phyloP scores from a whole-genome alignment of 768 basidiomycete species.

The Gloeopeniophorella convolvens region DNA sequence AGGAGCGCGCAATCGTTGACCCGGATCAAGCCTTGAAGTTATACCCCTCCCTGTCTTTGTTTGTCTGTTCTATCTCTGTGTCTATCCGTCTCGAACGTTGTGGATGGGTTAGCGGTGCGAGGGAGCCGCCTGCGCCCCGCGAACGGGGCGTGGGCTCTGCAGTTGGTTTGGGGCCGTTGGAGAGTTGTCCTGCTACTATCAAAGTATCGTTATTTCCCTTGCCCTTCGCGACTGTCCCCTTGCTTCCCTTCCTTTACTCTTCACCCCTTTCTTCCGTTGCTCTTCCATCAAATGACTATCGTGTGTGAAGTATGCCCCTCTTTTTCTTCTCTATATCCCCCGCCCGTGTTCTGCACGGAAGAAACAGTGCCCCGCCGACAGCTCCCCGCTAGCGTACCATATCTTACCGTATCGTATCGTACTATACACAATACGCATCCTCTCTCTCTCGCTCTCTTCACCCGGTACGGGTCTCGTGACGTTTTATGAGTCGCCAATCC shows the following conservation, averaged over 20 bases:
- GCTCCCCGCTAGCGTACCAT: no score
- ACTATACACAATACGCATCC: slow-evolving; percentile 16
- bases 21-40: no score
- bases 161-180: slow-evolving; percentile 7
- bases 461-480: no score
- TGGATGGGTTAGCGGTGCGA: no score
- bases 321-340: background rate
- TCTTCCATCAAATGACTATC: no score
- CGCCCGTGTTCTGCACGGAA: no score
- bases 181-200: slow-evolving; percentile 16
- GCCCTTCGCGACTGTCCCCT: slow-evolving; percentile 9
- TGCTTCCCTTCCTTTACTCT: background rate
- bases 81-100: background rate
- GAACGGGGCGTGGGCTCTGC: no score
- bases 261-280: no score
- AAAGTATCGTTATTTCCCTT: slow-evolving; percentile 19
- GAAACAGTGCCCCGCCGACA: no score
- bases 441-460: slow-evolving; percentile 5
- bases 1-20: background rate
- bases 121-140: no score
- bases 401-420: slow-evolving; percentile 15
- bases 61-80: slow-evolving; percentile 8
- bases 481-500: no score
- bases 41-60: slow-evolving; percentile 7
- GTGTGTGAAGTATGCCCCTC: slow-evolving; percentile 10